These are phyloP conservation scores for Tulasnella sp. DNA, from an alignment of 768 basidiomycete genomes.

Conservation along the genomic window DNA sequence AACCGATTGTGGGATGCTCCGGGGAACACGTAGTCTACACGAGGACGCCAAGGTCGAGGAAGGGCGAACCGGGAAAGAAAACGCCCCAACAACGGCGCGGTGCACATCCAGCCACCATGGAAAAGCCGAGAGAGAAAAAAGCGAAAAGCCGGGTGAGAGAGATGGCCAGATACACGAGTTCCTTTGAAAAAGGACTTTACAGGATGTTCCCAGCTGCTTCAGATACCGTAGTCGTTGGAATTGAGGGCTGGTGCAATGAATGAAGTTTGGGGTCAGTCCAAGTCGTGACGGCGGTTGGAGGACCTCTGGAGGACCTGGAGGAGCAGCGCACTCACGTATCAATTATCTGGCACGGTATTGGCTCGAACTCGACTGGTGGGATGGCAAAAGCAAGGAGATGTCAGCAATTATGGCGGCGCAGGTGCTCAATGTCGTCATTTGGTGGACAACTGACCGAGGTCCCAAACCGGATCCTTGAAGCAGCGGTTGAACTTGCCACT, in stretches of 20 bases:
- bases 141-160: background rate
- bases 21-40: conserved; percentile 29
- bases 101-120: conserved; percentile 5
- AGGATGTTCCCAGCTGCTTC: conserved; percentile 63
- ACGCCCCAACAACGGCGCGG: background rate
- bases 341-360: conserved; percentile 12
- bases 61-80: background rate
- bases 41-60: background rate
- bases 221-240: conserved; percentile 74
- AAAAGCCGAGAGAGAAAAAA: background rate
- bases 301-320: background rate
- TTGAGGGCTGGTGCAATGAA: conserved; percentile 49
- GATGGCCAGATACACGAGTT: conserved; percentile 61
- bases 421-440: background rate
- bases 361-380: conserved; percentile 14
- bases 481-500: background rate
- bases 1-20: conserved; percentile 78
- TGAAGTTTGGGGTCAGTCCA: background rate
- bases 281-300: background rate
- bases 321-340: conserved; percentile 16
- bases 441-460: conserved; percentile 20
- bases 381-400: background rate
- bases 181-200: conserved; percentile 42
- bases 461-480: conserved; percentile 24
- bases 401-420: background rate